phyloP scores from a whole-genome alignment of 495 filamentous ascomycete species.

The Penicillium dipodomyicola region DNA sequence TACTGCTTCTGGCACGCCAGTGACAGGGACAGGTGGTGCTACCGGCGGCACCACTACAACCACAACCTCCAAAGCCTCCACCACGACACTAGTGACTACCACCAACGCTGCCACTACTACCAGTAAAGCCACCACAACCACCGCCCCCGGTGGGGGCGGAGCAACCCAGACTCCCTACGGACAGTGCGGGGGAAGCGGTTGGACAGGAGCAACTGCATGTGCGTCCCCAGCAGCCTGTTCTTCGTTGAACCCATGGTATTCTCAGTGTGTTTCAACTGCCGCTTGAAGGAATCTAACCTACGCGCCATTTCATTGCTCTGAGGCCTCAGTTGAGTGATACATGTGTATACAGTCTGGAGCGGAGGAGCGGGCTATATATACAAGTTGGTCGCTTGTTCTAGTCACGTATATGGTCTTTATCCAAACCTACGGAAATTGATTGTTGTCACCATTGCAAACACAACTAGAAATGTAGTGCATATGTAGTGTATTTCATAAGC shows the following conservation, averaged over 20 bases:
- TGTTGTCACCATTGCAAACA: no score
- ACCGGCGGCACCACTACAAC: background rate
- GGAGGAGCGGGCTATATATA: no score
- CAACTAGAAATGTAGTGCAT: no score
- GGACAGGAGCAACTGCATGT: conserved; percentile 48
- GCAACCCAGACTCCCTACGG: conserved; percentile 34
- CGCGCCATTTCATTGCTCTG: background rate
- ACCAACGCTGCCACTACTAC: conserved; percentile 4
- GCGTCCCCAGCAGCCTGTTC: conserved; percentile 42
- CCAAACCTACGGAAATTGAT: no score
- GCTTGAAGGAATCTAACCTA: background rate
- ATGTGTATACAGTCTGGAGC: no score
- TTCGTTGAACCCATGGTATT: conserved; percentile 47
- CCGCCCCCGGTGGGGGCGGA: conserved; percentile 5
- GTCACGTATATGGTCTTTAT: no score
- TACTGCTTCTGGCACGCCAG: conserved; percentile 26
- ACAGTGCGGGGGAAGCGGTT: conserved; percentile 51
- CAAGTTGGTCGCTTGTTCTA: no score
- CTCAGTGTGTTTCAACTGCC: conserved; percentile 44
- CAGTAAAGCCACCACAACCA: conserved; percentile 8
- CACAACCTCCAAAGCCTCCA: conserved; percentile 10
- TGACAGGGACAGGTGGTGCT: conserved; percentile 12
- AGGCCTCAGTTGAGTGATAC: background rate
- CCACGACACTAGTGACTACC: background rate
- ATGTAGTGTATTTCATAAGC: no score